These are phyloP conservation scores for Oxytropis ochrocephala DNA, from an alignment of 306 rosid genomes.

Conservation along the genomic window DNA sequence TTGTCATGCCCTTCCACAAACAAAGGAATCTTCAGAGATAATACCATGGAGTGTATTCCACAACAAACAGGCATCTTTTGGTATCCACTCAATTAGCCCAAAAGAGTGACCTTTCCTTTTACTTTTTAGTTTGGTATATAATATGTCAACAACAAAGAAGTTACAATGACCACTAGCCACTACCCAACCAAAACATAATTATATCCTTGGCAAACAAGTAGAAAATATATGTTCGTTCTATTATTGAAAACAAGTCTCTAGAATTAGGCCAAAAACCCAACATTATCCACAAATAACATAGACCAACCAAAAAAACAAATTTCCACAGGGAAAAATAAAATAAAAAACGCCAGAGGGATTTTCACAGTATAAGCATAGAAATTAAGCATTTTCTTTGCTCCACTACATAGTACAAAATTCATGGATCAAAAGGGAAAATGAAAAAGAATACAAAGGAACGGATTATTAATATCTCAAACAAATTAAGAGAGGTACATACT, in stretches of 20 bases:
- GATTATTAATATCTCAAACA: neutral
- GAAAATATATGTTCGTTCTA: neutral
- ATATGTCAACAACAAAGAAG: conserved; percentile 4
- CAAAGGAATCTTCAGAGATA: conserved; percentile 27
- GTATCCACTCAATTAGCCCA: conserved; percentile 16
- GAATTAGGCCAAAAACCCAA: conserved; percentile 12
- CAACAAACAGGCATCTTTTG: conserved; percentile 13
- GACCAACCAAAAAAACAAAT: conserved; percentile 18
- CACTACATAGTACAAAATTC: neutral
- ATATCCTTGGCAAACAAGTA: conserved; percentile 14
- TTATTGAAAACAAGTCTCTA: too few relatives aligned
- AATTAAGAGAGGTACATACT: conserved; percentile 2
- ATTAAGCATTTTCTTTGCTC: conserved; percentile 1
- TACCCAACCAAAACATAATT: neutral
- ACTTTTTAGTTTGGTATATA: conserved; percentile 11
- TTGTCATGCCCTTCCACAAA: conserved; percentile 8
- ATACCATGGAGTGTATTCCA: conserved; percentile 10
- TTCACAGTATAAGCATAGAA: neutral
- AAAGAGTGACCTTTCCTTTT: conserved; percentile 5
- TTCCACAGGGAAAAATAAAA: neutral
- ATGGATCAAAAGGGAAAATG: neutral
- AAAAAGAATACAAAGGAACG: neutral
- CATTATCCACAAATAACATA: neutral
- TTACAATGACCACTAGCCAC: neutral
- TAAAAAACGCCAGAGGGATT: neutral